Conservation (phyloP, 768 basidiomycete genomes). For the Mycena rebaudengoi region DNA sequence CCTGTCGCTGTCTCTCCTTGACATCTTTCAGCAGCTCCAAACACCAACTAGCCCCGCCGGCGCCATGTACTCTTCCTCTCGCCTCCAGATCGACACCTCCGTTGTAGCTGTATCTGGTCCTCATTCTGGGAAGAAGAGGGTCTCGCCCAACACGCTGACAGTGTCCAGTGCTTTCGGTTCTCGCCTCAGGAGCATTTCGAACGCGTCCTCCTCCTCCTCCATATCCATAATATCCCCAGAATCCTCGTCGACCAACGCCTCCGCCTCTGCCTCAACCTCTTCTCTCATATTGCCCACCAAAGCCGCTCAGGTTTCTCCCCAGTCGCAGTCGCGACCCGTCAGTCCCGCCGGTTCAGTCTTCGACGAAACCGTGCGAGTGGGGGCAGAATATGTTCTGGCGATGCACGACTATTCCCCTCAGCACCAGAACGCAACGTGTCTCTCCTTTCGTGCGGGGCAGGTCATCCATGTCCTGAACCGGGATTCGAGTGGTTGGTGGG, state of each 20-base stretch:
- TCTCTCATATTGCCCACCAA: slow-evolving; percentile 53
- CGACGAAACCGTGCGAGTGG: slow-evolving; percentile 59
- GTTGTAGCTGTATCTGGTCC: slow-evolving; percentile 26
- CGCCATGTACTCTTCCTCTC: slow-evolving; percentile 29
- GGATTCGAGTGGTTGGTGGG: slow-evolving; percentile 97
- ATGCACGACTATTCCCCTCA: slow-evolving; percentile 91
- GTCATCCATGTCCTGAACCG: slow-evolving; percentile 90
- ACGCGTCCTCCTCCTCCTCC: slow-evolving; percentile 65
- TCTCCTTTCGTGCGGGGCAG: slow-evolving; percentile 90
- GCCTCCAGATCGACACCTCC: slow-evolving; percentile 38
- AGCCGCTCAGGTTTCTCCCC: slow-evolving; percentile 25
- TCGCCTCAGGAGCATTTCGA: slow-evolving; percentile 60
- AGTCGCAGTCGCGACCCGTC: slow-evolving; percentile 42
- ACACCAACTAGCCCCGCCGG: neutral
- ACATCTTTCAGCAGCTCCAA: neutral
- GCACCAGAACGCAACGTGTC: slow-evolving; percentile 77
- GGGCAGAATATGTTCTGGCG: slow-evolving; percentile 82
- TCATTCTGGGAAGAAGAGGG: slow-evolving; percentile 13
- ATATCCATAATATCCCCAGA: slow-evolving; percentile 64
- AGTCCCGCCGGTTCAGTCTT: slow-evolving; percentile 52
- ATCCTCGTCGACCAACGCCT: slow-evolving; percentile 62
- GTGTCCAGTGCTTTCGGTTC: slow-evolving; percentile 40
- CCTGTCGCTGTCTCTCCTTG: neutral
- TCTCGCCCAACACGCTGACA: slow-evolving; percentile 35
- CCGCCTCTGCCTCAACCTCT: slow-evolving; percentile 51